Evolutionary conservation across 495 filamentous ascomycete genomes (phyloP), one percentile per base, ranked within the genome.

Genomic region (Aspergillus olivimuriae): DNA sequence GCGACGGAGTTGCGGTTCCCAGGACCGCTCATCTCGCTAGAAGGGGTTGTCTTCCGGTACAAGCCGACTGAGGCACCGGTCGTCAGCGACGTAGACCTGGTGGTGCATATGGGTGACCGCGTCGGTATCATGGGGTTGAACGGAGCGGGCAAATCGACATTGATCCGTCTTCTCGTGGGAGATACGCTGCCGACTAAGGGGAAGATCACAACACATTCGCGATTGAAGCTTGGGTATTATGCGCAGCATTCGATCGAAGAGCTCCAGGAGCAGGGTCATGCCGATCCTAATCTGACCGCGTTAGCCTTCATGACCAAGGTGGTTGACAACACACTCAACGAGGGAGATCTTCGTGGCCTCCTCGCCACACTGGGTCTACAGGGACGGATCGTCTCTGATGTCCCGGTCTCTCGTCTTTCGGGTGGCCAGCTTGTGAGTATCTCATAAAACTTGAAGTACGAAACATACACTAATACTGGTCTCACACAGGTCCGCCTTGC

Each of bases 211-310:
- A 69, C 65, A 1, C 86, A 92, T 55, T 69, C 87, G 3, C 68
- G 83, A 14, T 57, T 86, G 17, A 76, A 75, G 36, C 57, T 86
- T 39, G 84, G 81, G 4, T 85, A 86, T 53, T 89, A 86, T 61
- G 78, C 81, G n/a, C 87, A 90, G 56, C 80, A 86, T 41, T 78
- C 82, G 0, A 83, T 89, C 2, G 83, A 87, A 47, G 63, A 73
- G 10, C 70, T 92, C 0, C 79, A 83, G 46, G 51, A 61, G 1
- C 52, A 60, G 14, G 70, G 72, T 2, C 62, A 64, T 8, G 41
- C 50, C 0, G 63, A 76, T 2, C 68, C 72, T 4, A 52, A 59
- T 1, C 55, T 84, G 2, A 87, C 85, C 0, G 82, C 86, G 0
- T 66, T 92, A 3, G 54, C 70, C 0, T 62, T 86, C 6, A 58